phyloP scores from a whole-genome alignment of 495 filamentous ascomycete species.

The Neurospora sp. region DNA sequence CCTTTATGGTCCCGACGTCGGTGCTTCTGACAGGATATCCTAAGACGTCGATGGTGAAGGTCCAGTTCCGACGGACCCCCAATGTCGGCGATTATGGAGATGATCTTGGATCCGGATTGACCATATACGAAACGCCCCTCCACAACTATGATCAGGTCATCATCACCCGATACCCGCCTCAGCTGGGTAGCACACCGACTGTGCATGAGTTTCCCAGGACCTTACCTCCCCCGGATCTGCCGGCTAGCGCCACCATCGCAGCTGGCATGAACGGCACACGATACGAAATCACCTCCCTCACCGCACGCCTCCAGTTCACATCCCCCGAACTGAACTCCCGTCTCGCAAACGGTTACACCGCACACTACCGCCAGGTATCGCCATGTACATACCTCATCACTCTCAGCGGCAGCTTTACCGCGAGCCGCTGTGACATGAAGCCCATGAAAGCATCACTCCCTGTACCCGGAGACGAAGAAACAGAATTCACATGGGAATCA shows the following conservation, averaged over 20 bases:
- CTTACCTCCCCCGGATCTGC: background rate
- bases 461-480: background rate
- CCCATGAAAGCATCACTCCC: background rate
- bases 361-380: background rate
- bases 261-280: background rate
- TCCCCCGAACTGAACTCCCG: background rate
- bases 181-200: background rate
- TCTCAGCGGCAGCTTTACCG: background rate
- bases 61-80: conserved; percentile 9
- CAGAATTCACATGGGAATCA: background rate
- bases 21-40: conserved; percentile 13
- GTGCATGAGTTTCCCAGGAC: background rate
- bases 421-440: background rate
- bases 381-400: background rate
- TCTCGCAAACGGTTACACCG: background rate
- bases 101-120: conserved; percentile 8
- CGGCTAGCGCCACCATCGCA: background rate
- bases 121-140: conserved; percentile 15
- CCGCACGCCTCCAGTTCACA: conserved; percentile 7
- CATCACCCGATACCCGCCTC: conserved; percentile 17
- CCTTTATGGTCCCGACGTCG: conserved; percentile 25
- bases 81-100: background rate
- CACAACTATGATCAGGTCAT: conserved; percentile 20
- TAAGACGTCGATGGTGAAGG: conserved; percentile 8
- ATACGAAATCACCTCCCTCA: background rate